Conservation (phyloP, 371 early-diverging fungal species). For the Saksenaea oblongispora region DNA sequence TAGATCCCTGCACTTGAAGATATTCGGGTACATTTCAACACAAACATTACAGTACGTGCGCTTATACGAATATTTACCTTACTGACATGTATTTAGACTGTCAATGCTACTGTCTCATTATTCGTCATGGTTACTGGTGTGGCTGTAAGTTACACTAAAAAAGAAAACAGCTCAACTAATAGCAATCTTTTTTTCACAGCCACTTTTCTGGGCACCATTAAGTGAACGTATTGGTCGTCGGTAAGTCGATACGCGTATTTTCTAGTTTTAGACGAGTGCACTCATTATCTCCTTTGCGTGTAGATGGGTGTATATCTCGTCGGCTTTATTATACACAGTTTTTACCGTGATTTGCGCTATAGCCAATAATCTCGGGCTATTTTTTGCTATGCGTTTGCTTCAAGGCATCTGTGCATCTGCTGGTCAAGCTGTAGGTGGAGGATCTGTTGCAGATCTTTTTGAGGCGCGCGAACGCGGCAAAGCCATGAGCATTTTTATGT, state of each 20-base stretch:
- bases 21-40: conserved; percentile 21
- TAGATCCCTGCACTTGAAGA: conserved; percentile 40
- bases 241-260: conserved; percentile 8
- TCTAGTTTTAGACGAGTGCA: background rate
- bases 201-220: conserved; percentile 39
- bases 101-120: conserved; percentile 24
- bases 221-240: conserved; percentile 39
- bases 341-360: conserved; percentile 38
- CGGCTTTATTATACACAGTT: conserved; percentile 28
- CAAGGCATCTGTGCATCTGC: conserved; percentile 41
- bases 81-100: background rate
- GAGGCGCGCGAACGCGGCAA: conserved; percentile 38
- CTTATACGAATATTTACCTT: background rate
- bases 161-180: background rate
- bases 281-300: background rate
- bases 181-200: conserved; percentile 15
- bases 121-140: conserved; percentile 17
- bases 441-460: conserved; percentile 42
- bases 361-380: conserved; percentile 27
- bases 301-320: conserved; percentile 30
- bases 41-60: conserved; percentile 15
- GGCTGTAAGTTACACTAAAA: conserved; percentile 11
- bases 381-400: conserved; percentile 39
- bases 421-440: conserved; percentile 46
- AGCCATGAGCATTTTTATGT: conserved; percentile 40